Base-by-base conservation (phyloP, 345 rosid species). In the Eucalyptus curtisii region DNA sequence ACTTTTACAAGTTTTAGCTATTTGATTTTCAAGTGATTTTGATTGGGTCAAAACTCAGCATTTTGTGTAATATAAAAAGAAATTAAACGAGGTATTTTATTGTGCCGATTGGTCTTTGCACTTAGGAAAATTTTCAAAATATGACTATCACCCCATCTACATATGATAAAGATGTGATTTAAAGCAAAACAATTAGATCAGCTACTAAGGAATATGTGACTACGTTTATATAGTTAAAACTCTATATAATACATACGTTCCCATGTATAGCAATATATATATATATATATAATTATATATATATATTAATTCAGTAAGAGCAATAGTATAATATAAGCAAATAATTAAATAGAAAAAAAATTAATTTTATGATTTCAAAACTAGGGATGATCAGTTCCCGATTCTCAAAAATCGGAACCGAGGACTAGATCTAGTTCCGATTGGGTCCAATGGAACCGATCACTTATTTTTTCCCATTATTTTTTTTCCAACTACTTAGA, bases 351-450 rank as follows among this genome's bases (percentile, higher is more conserved):
- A 64, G 7, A n/a, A 64, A 31, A 57, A 64, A n/a, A n/a, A 1
- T 8, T 0, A 64, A 64, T 64, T 64, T n/a, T 64, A n/a, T 64
- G 76, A 64, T n/a, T 64, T 64, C 40, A 64, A 64, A 14, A 64
- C 10, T n/a, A 52, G 24, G 10, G 24, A 52, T 52, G 57, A 52
- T 52, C 0, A 0, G 24, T 19, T 52, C 55, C 0, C 2, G 0
- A 0, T 7, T 19, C 10, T 52, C 57, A 52, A 19, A 19, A 0
- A 7, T 52, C 0, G 7, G 0, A 52, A 52, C 0, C 0, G 5
- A 0, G 57, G 10, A 52, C 1, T 7, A 0, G 57, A 52, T 52
- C 1, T 0, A 3, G 0, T 50, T 49, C 0, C 7, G 1, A 2
- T 52, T 52, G 10, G 0, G 0, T 52, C 0, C 0, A 52, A 52